phyloP scores from a whole-genome alignment of 1,139 yeast genomes.

The Taphrina communis region DNA sequence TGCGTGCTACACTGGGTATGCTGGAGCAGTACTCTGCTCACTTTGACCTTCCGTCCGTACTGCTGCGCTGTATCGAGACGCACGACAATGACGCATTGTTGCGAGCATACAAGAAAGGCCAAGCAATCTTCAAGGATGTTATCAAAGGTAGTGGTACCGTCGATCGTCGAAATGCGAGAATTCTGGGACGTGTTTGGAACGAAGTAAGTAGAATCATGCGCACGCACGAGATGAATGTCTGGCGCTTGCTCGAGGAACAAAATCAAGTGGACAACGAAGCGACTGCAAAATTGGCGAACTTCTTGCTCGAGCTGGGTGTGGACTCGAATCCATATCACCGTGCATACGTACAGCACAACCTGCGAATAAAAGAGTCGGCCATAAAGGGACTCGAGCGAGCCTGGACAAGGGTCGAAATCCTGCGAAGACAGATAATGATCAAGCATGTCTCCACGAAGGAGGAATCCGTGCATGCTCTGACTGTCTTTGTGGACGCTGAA shows the following conservation, averaged over 20 bases:
- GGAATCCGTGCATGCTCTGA: background rate
- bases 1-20: slow-evolving; percentile 65
- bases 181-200: slow-evolving; percentile 64
- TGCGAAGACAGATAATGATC: slow-evolving; percentile 42
- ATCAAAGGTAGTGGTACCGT: slow-evolving; percentile 45
- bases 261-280: slow-evolving; percentile 54
- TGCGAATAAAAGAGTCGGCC: slow-evolving; percentile 53
- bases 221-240: slow-evolving; percentile 66
- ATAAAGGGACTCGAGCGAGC: slow-evolving; percentile 54
- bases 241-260: slow-evolving; percentile 61
- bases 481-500: slow-evolving; percentile 12
- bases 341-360: slow-evolving; percentile 64
- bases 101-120: slow-evolving; percentile 70
- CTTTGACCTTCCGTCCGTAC: slow-evolving; percentile 72
- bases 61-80: slow-evolving; percentile 59
- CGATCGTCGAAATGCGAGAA: slow-evolving; percentile 46
- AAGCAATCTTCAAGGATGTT: slow-evolving; percentile 51
- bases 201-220: slow-evolving; percentile 71
- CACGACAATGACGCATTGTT: slow-evolving; percentile 75
- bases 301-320: slow-evolving; percentile 63
- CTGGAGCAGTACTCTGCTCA: slow-evolving; percentile 67
- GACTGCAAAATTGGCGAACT: slow-evolving; percentile 49
- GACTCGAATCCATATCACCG: slow-evolving; percentile 65
- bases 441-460: slow-evolving; percentile 4
- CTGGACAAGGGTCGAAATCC: slow-evolving; percentile 42